Base-by-base conservation (phyloP, 306 rosid species). In the Senna siamea region DNA sequence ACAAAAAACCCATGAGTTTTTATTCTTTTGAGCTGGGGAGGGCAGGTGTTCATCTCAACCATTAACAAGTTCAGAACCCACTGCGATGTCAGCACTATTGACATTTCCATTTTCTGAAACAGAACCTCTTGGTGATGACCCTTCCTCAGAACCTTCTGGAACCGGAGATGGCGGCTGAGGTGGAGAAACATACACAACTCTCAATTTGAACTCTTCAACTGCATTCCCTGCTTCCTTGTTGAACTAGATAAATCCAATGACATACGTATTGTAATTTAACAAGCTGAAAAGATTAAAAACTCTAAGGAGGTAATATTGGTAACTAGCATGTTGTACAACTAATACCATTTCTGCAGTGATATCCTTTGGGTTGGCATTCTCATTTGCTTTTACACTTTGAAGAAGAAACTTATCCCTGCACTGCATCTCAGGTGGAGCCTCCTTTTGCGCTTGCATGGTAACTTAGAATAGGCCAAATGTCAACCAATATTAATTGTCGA, bases 391-490 rank as follows among this genome's bases (percentile, higher is more conserved):
- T 30, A 86, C 97, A 61, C 98, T 93, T 82, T 93, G 98, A 72
- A 93, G 93, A 38, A 93, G 97, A 84, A 93, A 93, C 84, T 93
- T 93, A 76, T 93, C 98, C 89, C 83, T 90, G 88, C 98, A 93
- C 78, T 87, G 93, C 97, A 90, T 80, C 65, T 93, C 98, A n/a
- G 82, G 9, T 15, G 97, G 96, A 75, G 83, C 84, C 76, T 93
- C 98, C 70, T 93, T 93, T 72, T 93, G 98, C 22, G 97, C 92
- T 85, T 93, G 98, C 98, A 93, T 93, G 52, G 97, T 93, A 57
- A 93, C 98, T 93, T 34, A 67, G 47, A 73, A 40, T 40, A 9
- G 13, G 59, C 18, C 43, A 73, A 70, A 72, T 4, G 34, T 60
- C 67, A 62, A 62, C 13, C 9, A 63, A 70, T 72, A 60, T 41